These are phyloP conservation scores for Syzygium aromaticum DNA, from an alignment of 345 rosid species.

Conservation along the genomic window DNA sequence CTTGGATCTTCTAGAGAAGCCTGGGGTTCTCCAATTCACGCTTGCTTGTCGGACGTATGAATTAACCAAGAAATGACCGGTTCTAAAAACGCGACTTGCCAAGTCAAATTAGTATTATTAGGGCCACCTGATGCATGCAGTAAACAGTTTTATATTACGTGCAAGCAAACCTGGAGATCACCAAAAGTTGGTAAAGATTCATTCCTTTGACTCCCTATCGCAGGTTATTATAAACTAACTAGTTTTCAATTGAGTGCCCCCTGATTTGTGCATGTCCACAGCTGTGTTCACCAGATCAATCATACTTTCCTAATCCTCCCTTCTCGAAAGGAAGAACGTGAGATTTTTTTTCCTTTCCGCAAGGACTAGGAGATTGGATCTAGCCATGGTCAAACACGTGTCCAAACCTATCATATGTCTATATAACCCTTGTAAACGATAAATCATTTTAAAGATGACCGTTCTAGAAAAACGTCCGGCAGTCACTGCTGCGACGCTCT, in stretches of 20 bases:
- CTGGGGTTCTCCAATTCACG: background rate
- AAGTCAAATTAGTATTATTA: background rate
- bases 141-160: background rate
- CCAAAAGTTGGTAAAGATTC: background rate
- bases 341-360: too few species aligned
- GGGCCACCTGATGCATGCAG: background rate
- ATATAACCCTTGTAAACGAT: background rate
- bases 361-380: background rate
- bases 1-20: background rate
- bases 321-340: background rate
- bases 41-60: background rate
- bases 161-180: background rate
- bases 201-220: background rate
- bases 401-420: background rate
- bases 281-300: background rate
- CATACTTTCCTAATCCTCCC: background rate
- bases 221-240: background rate
- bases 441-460: background rate
- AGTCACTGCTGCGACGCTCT: background rate
- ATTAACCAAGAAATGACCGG: background rate
- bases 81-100: background rate
- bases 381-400: background rate
- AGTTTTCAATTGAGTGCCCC: background rate
- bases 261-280: background rate
- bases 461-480: background rate